Percentiles rank a stretch among this genome's conserved stretches.
These are phyloP conservation scores for Lophiostoma macrostomum DNA, from an alignment of 495 filamentous ascomycete species.

Conservation along the genomic window DNA sequence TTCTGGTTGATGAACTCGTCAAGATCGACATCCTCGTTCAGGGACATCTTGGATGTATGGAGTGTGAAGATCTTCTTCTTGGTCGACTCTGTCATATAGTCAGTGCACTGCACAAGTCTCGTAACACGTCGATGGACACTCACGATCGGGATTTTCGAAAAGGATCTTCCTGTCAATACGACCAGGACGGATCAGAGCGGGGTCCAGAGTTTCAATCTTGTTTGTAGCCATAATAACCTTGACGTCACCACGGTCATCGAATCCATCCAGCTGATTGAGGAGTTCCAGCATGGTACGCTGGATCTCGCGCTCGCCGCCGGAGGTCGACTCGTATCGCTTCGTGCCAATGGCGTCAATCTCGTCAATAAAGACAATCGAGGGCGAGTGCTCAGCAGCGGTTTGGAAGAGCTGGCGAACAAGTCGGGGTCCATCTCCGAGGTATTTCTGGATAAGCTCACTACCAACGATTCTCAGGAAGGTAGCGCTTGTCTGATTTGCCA, in stretches of 20 bases:
- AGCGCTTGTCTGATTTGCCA: slow-evolving; percentile 96
- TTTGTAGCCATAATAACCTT: slow-evolving; percentile 99
- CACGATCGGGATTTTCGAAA: slow-evolving; percentile 97
- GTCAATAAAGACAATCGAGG: slow-evolving; percentile 98
- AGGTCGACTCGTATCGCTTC: slow-evolving; percentile 97
- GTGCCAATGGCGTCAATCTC: slow-evolving; percentile 99
- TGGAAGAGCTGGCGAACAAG: slow-evolving; percentile 97
- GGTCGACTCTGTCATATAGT: slow-evolving; percentile 68
- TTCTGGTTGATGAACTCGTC: slow-evolving; percentile 99
- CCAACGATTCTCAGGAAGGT: slow-evolving; percentile 98
- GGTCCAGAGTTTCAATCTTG: slow-evolving; percentile 98
- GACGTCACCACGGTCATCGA: slow-evolving; percentile 97
- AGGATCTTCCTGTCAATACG: slow-evolving; percentile 99
- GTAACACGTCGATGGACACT: slow-evolving; percentile 34
- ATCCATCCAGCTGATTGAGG: slow-evolving; percentile 96
- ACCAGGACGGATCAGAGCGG: slow-evolving; percentile 91
- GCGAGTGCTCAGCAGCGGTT: slow-evolving; percentile 92
- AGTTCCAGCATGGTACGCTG: slow-evolving; percentile 99
- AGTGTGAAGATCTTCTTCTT: slow-evolving; percentile 99
- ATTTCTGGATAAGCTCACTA: slow-evolving; percentile 98
- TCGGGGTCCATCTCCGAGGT: slow-evolving; percentile 92
- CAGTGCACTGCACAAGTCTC: slow-evolving; percentile 33
- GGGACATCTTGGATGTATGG: slow-evolving; percentile 99
- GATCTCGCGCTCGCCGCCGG: slow-evolving; percentile 94
- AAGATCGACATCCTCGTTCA: slow-evolving; percentile 90